phyloP scores from a whole-genome alignment of 805 yeast species.

The Myxozyma nipponensis region DNA sequence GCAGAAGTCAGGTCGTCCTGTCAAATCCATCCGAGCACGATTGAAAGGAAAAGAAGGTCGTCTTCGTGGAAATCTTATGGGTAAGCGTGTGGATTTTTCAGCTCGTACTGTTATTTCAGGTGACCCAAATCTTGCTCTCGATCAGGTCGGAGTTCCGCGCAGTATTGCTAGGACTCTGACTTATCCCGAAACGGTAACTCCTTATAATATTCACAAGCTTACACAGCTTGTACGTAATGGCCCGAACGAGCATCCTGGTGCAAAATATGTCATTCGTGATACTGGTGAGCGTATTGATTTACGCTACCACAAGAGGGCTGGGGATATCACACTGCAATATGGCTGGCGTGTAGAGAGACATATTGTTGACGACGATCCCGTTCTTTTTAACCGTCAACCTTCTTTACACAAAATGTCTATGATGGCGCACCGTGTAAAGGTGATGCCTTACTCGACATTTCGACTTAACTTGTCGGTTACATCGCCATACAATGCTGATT shows the following conservation, averaged over 20 bases:
- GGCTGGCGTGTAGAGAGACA: conserved; percentile 99
- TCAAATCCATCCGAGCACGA: conserved; percentile 98
- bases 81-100: conserved; percentile 97
- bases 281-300: conserved; percentile 98
- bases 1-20: conserved; percentile 98
- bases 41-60: conserved; percentile 99
- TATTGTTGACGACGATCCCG: conserved; percentile 96
- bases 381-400: conserved; percentile 97
- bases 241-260: conserved; percentile 99
- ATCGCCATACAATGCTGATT: conserved; percentile 99
- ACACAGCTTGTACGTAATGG: conserved; percentile 95
- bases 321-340: conserved; percentile 94
- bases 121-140: conserved; percentile 95
- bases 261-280: conserved; percentile 95
- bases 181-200: conserved; percentile 97
- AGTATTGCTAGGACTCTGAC: conserved; percentile 93
- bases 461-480: conserved; percentile 95
- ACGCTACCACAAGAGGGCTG: conserved; percentile 95
- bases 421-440: conserved; percentile 99
- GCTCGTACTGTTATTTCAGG: conserved; percentile 99
- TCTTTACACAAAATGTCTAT: conserved; percentile 98
- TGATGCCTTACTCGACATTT: conserved; percentile 98
- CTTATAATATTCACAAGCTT: conserved; percentile 88
- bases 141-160: conserved; percentile 98
- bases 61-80: conserved; percentile 97